Percentiles rank a stretch among this genome's conserved stretches.
phyloP scores from a whole-genome alignment of 2,329 filamentous ascomycete genomes.

The Fusarium cyanostomum region DNA sequence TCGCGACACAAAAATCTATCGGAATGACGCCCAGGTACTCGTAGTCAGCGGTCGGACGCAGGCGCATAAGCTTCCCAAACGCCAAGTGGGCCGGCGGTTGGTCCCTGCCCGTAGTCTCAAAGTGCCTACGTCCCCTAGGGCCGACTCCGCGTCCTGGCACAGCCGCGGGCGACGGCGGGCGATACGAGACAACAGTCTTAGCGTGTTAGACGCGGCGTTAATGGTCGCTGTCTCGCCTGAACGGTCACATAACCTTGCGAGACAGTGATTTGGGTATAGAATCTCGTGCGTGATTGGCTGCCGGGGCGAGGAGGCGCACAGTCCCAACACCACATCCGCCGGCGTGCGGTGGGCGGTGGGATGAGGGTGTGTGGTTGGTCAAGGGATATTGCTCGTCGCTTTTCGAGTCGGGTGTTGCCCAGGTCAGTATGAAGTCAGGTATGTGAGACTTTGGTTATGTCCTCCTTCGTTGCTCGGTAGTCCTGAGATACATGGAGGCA shows the following conservation, averaged over 20 bases:
- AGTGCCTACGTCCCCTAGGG: slow-evolving; percentile 3
- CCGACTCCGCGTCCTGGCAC: slow-evolving; percentile 34
- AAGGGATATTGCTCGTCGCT: slow-evolving; percentile 11
- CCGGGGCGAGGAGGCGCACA: slow-evolving; percentile 33
- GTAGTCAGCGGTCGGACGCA: slow-evolving; percentile 24
- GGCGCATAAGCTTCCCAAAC: slow-evolving; percentile 26
- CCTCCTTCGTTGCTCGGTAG: background rate
- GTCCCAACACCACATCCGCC: slow-evolving; percentile 40
- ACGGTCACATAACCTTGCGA: slow-evolving; percentile 27
- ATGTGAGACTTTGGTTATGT: background rate
- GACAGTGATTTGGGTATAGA: slow-evolving; percentile 1
- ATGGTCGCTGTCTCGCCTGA: slow-evolving; percentile 40
- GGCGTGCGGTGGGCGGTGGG: slow-evolving; percentile 28
- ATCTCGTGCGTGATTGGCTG: slow-evolving; percentile 31
- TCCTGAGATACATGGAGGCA: background rate
- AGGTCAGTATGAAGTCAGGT: background rate
- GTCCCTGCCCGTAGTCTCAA: background rate
- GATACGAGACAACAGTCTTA: slow-evolving; percentile 44
- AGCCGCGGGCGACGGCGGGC: slow-evolving; percentile 44
- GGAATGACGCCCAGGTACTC: slow-evolving; percentile 10
- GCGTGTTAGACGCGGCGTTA: slow-evolving; percentile 48
- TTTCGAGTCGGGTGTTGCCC: slow-evolving; percentile 14
- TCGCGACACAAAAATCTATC: slow-evolving; percentile 15
- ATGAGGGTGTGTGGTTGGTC: slow-evolving; percentile 23
- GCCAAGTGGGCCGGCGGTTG: slow-evolving; percentile 16